Percentiles rank a stretch among this genome's conserved stretches.
Evolutionary conservation across 2,329 filamentous ascomycete genomes (phyloP).

Genomic region (Colletotrichum theobromicola): DNA sequence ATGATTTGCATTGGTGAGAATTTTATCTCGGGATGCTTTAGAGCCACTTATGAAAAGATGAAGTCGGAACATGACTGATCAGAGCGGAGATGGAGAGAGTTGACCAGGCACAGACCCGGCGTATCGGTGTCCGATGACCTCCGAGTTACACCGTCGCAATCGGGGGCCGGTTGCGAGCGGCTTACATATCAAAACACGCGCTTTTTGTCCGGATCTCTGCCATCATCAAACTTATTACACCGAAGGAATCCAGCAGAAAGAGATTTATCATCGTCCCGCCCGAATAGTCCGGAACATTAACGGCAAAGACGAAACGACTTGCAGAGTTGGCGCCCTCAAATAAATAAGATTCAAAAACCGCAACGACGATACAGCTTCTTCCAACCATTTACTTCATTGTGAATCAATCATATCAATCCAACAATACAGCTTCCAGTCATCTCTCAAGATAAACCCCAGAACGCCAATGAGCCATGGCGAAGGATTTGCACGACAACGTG

Average conservation of each 20-base stretch:
- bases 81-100: accelerated
- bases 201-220: neutral
- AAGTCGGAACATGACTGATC: neutral
- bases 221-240: accelerated
- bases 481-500: neutral
- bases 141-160: neutral
- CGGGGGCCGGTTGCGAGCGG: neutral
- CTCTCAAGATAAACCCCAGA: accelerated
- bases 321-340: too few relatives aligned
- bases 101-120: neutral
- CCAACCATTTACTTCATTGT: accelerated
- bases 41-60: neutral
- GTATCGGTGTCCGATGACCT: neutral
- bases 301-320: too few relatives aligned
- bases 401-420: neutral
- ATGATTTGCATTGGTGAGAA: neutral
- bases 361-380: neutral
- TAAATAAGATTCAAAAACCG: too few relatives aligned
- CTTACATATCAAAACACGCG: neutral
- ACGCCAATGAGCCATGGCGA: neutral
- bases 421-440: accelerated
- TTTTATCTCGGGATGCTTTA: neutral
- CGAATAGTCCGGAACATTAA: too few relatives aligned
- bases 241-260: neutral
- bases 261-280: neutral